Evolutionary conservation across 331 rosid genomes (phyloP).

Genomic region (Prunus yedoensis): DNA sequence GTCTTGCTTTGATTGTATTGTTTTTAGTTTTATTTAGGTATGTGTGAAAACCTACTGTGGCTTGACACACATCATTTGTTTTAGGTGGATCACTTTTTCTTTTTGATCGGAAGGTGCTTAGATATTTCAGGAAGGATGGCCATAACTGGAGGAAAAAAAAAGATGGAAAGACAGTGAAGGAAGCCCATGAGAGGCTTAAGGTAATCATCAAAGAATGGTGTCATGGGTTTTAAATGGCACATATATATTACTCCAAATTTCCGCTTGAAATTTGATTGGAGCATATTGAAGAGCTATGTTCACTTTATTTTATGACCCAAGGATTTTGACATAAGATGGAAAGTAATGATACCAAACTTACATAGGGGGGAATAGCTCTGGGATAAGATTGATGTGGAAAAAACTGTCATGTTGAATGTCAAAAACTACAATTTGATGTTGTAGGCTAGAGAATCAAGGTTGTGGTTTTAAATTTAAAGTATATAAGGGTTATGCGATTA

Average conservation of each 20-base stretch:
- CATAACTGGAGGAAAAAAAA: constrained; percentile 97
- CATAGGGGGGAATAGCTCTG: not conserved
- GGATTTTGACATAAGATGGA: not conserved
- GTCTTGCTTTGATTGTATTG: not conserved
- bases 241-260: not conserved
- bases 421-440: not conserved
- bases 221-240: constrained; percentile 3
- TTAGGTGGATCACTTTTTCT: constrained; percentile 91
- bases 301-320: not conserved
- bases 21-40: not conserved
- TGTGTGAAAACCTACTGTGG: constrained; percentile 10
- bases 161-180: constrained; percentile 87
- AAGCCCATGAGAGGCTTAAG: constrained; percentile 95
- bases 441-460: not conserved
- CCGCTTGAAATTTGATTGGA: not conserved
- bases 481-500: not conserved
- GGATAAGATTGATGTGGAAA: not conserved
- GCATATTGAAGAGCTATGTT: not conserved
- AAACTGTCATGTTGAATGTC: not conserved
- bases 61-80: constrained; percentile 28
- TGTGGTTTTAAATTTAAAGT: not conserved
- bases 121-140: constrained; percentile 92
- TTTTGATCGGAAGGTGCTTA: constrained; percentile 82
- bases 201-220: constrained; percentile 32
- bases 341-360: not conserved